Conservation (phyloP, 2,329 filamentous ascomycete species). For the Knufia petricola region DNA sequence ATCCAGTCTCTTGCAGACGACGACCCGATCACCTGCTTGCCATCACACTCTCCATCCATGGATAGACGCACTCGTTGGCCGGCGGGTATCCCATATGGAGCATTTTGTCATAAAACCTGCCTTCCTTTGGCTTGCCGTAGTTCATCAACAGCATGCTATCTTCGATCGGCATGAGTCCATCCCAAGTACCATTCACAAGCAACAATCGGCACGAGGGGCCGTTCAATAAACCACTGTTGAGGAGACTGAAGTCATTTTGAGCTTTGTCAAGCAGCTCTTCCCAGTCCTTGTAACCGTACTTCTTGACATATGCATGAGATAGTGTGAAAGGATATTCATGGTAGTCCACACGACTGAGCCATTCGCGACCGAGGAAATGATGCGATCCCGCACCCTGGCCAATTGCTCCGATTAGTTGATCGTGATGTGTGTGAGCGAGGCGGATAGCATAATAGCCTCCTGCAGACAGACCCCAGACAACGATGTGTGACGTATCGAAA, state of each 20-base stretch:
- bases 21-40: not conserved
- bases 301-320: conserved; percentile 48
- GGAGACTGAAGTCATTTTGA: conserved; percentile 53
- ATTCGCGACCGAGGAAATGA: conserved; percentile 50
- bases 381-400: conserved; percentile 57
- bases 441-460: conserved; percentile 61
- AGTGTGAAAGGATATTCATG: conserved; percentile 57
- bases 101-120: conserved; percentile 51
- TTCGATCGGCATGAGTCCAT: conserved; percentile 60
- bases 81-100: conserved; percentile 60
- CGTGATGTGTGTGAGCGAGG: conserved; percentile 56
- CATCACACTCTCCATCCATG: conserved; percentile 22
- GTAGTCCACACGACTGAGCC: conserved; percentile 53
- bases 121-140: conserved; percentile 57
- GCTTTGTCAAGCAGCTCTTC: conserved; percentile 47
- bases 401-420: conserved; percentile 45
- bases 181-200: conserved; percentile 53
- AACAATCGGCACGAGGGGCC: conserved; percentile 48
- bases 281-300: conserved; percentile 51
- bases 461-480: conserved; percentile 56
- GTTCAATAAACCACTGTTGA: conserved; percentile 50
- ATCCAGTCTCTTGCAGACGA: no score
- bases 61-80: conserved; percentile 20
- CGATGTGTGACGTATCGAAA: conserved; percentile 49
- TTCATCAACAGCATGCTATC: conserved; percentile 52